Conservation (phyloP, 2,329 filamentous ascomycete species). For the Neonectria sp. region DNA sequence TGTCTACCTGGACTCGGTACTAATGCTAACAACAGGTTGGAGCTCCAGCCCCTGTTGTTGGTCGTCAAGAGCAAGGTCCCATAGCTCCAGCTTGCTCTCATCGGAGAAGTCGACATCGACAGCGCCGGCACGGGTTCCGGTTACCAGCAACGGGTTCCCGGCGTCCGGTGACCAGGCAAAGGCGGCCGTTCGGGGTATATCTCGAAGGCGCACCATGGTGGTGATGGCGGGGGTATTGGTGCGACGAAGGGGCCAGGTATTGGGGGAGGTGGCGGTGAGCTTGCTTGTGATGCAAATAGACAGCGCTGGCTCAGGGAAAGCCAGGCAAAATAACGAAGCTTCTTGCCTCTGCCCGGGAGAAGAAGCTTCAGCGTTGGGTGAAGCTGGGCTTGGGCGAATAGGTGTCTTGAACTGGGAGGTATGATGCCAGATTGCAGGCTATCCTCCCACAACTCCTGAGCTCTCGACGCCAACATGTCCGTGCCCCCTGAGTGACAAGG, state of each 20-base stretch:
- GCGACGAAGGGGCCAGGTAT: constrained; percentile 44
- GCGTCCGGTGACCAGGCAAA: constrained; percentile 96
- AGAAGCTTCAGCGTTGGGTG: constrained; percentile 43
- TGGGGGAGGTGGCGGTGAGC: constrained; percentile 35
- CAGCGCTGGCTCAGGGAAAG: constrained; percentile 39
- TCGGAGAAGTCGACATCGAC: constrained; percentile 98
- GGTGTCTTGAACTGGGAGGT: constrained; percentile 49
- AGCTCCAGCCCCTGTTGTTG: constrained; percentile 84
- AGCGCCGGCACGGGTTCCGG: constrained; percentile 93
- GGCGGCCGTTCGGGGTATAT: constrained; percentile 95
- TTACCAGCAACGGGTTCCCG: constrained; percentile 86
- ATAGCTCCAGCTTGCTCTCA: constrained; percentile 95
- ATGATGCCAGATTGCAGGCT: constrained; percentile 65
- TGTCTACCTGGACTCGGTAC: constrained; percentile 87
- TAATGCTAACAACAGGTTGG: constrained; percentile 86
- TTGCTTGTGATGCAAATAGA: constrained; percentile 37
- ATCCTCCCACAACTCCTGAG: constrained; percentile 48
- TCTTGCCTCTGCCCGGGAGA: constrained; percentile 51
- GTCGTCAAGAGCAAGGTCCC: constrained; percentile 90
- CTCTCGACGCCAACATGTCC: constrained; percentile 47
- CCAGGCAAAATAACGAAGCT: constrained; percentile 39
- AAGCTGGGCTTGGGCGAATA: constrained; percentile 44
- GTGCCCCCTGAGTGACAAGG: constrained; percentile 46
- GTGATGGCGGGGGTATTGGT: constrained; percentile 50
- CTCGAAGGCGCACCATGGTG: constrained; percentile 93